Evolutionary conservation across 129 eudicot genomes (phyloP).

Genomic region (Oenanthe sinensis): DNA sequence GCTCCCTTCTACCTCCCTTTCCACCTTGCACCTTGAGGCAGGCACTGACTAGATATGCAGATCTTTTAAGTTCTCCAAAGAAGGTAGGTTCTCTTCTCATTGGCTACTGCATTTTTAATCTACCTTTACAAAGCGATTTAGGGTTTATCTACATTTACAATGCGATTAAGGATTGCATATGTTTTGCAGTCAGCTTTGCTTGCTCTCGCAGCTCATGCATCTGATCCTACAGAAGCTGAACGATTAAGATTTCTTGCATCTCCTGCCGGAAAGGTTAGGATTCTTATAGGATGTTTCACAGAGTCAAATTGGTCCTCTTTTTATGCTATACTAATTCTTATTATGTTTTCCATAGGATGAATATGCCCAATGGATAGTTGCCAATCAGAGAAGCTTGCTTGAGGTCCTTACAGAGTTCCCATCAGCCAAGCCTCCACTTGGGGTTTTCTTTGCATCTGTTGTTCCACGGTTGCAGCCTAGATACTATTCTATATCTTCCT

Average conservation of each 20-base stretch:
- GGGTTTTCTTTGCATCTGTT: conserved; percentile 91
- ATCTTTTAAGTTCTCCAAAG: conserved; percentile 76
- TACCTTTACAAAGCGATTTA: no score
- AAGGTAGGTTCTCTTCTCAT: conserved; percentile 36
- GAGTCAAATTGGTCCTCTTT: not conserved
- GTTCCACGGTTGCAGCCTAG: conserved; percentile 96
- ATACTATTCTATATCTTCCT: conserved; percentile 91
- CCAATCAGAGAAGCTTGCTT: conserved; percentile 85
- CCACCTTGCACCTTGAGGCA: conserved; percentile 87
- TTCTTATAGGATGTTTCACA: not conserved
- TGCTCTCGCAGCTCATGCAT: conserved; percentile 87
- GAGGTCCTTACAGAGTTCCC: conserved; percentile 89
- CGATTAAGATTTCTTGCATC: conserved; percentile 78
- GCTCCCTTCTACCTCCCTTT: conserved; percentile 80
- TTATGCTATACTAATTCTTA: not conserved
- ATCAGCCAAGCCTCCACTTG: conserved; percentile 86
- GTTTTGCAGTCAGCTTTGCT: conserved; percentile 66
- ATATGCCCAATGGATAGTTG: conserved; percentile 82
- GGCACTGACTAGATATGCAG: conserved; percentile 74
- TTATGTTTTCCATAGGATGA: conserved; percentile 54
- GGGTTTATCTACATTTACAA: not conserved
- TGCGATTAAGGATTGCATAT: conserved; percentile 3
- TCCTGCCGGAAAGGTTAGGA: conserved; percentile 84
- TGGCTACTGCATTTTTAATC: not conserved
- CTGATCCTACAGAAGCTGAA: conserved; percentile 87